Percentiles rank a stretch among this genome's conserved stretches.
These are phyloP conservation scores for Nicotiana paniculata DNA, from an alignment of 257 asterid species.

Conservation along the genomic window DNA sequence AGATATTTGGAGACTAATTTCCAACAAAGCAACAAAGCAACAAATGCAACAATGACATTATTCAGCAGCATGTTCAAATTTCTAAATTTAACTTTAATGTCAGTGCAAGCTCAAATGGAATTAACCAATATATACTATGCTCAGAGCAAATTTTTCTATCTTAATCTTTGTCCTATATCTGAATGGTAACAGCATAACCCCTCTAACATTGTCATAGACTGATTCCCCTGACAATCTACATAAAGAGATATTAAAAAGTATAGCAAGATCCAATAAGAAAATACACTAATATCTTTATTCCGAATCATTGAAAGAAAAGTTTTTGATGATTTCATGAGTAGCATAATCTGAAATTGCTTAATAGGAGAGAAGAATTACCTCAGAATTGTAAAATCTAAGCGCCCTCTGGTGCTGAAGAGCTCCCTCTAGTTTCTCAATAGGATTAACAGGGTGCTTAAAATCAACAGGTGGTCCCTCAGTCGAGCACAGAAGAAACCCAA, in stretches of 20 bases:
- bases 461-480: constrained; percentile 84
- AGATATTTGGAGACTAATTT: background rate
- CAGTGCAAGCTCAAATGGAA: background rate
- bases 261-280: background rate
- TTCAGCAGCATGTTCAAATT: background rate
- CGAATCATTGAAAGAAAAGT: background rate
- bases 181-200: background rate
- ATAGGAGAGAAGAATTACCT: constrained; percentile 40
- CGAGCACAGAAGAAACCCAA: constrained; percentile 81
- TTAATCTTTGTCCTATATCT: background rate
- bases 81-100: background rate
- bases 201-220: background rate
- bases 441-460: constrained; percentile 79
- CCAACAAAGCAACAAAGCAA: background rate
- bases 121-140: background rate
- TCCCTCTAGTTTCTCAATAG: constrained; percentile 78
- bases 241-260: background rate
- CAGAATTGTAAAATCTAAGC: constrained; percentile 77
- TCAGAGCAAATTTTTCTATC: background rate
- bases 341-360: background rate
- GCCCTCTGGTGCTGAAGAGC: constrained; percentile 59
- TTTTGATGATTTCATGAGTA: background rate
- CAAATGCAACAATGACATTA: background rate
- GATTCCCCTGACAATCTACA: background rate
- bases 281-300: background rate